Conservation (phyloP, 306 rosid genomes). For the Acacia melanoxylon region DNA sequence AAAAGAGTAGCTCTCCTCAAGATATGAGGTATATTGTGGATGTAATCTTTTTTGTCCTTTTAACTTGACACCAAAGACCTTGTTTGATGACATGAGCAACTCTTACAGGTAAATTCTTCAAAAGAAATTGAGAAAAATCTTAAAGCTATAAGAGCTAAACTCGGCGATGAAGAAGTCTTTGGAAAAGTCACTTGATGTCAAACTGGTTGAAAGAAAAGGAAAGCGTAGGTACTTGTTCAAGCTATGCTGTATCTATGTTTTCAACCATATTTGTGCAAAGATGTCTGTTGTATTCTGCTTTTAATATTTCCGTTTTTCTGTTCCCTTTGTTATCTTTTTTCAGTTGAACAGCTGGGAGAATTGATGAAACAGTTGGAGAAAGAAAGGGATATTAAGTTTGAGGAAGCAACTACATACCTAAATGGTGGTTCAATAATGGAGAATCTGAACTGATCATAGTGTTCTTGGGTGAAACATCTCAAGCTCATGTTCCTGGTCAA, state of each 20-base stretch:
- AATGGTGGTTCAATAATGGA: no score
- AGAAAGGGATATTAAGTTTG: constrained; percentile 50
- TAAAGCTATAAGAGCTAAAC: constrained; percentile 65
- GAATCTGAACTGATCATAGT: no score
- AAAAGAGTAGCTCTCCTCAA: constrained; percentile 7
- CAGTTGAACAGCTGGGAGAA: constrained; percentile 68
- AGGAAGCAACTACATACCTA: constrained; percentile 54
- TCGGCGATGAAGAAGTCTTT: constrained; percentile 67
- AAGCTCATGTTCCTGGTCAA: no score
- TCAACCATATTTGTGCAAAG: constrained; percentile 10
- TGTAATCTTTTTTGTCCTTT: background rate
- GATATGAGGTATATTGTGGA: constrained; percentile 27
- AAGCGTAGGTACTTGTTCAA: constrained; percentile 54
- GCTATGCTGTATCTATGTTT: constrained; percentile 25
- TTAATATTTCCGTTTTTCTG: background rate
- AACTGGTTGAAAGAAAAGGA: constrained; percentile 62
- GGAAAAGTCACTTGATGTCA: constrained; percentile 82
- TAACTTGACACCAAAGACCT: constrained; percentile 18
- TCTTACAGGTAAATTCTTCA: constrained; percentile 68
- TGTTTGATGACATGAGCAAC: constrained; percentile 26
- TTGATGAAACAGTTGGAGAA: constrained; percentile 54
- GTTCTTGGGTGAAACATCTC: no score
- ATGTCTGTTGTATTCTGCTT: constrained; percentile 1
- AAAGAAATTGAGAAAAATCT: constrained; percentile 74
- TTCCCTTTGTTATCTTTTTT: background rate